Conservation (phyloP, 176 grass and related monocot species). For the Eremochloa ophiuroides region DNA sequence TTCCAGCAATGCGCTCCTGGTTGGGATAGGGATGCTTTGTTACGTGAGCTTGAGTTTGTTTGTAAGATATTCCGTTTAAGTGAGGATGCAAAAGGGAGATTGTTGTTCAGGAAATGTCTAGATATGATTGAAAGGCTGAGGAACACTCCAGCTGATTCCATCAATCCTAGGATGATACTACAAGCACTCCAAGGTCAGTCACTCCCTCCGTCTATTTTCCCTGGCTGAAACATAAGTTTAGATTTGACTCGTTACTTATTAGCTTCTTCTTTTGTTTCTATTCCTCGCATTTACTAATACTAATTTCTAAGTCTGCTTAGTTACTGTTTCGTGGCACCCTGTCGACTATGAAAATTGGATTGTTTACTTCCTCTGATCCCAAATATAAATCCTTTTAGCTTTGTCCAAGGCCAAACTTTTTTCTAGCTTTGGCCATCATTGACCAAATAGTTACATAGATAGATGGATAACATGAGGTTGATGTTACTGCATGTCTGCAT, state of each 20-base stretch:
- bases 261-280: background rate
- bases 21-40: conserved; percentile 79
- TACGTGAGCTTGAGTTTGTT: conserved; percentile 86
- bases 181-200: conserved; percentile 70
- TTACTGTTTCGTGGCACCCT: background rate
- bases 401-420: background rate
- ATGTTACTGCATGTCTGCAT: background rate
- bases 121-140: conserved; percentile 81
- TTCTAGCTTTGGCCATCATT: background rate
- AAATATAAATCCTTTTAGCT: background rate
- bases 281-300: background rate
- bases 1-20: conserved; percentile 92
- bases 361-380: background rate
- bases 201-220: conserved; percentile 10
- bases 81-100: conserved; percentile 76
- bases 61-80: conserved; percentile 89
- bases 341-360: background rate
- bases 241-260: background rate
- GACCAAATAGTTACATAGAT: background rate
- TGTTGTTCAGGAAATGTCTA: conserved; percentile 65
- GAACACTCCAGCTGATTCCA: conserved; percentile 48
- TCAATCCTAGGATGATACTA: conserved; percentile 69
- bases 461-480: background rate
- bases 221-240: background rate
- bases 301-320: background rate